phyloP scores from a whole-genome alignment of 2,329 filamentous ascomycete species.

The Hymenoscyphus albidus region DNA sequence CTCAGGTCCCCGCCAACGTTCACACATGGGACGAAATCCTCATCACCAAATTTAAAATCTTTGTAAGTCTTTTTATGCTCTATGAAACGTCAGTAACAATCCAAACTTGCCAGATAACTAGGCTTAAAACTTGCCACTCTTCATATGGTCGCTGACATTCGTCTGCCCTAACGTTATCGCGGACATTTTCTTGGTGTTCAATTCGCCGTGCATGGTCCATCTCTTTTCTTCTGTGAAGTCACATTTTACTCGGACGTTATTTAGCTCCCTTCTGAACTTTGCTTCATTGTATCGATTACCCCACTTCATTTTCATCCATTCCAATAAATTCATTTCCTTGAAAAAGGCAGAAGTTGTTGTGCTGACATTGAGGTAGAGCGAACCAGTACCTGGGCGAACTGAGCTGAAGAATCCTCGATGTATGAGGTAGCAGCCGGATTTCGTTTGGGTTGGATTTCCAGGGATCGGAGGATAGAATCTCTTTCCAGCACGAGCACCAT shows the following conservation, averaged over 20 bases:
- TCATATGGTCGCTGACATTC: background rate
- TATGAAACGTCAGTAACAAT: background rate
- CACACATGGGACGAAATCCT: background rate
- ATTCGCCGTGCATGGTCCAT: background rate
- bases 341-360: conserved; percentile 1
- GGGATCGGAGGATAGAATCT: conserved; percentile 5
- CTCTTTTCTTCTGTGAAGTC: background rate
- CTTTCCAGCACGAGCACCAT: background rate
- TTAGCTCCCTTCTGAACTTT: background rate
- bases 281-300: background rate
- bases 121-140: background rate
- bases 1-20: background rate
- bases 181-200: background rate
- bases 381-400: background rate
- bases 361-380: background rate
- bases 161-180: background rate
- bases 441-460: background rate
- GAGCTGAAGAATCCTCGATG: background rate
- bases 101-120: background rate
- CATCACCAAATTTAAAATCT: background rate
- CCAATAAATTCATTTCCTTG: background rate
- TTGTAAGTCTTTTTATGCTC: background rate
- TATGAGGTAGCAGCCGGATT: background rate
- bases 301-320: background rate
- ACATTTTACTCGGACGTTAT: background rate